Evolutionary conservation across 2,329 filamentous ascomycete genomes (phyloP).

Genomic region (Claviceps citrina): DNA sequence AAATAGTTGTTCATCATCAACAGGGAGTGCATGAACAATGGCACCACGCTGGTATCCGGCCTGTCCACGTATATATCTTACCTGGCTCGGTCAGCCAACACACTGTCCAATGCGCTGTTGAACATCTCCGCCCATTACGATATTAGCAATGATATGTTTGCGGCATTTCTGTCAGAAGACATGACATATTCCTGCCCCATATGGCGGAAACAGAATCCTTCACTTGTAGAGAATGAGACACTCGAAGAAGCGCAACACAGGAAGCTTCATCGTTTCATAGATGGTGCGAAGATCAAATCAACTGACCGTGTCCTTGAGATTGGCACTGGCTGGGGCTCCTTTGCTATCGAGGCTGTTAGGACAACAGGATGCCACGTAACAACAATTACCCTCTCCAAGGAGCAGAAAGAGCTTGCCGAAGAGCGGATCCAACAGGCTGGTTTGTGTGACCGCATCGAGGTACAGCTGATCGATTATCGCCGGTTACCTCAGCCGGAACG

Average conservation of each 20-base stretch:
- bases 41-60: constrained; percentile 44
- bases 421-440: constrained; percentile 46
- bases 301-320: constrained; percentile 60
- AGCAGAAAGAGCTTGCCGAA: constrained; percentile 55
- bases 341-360: constrained; percentile 54
- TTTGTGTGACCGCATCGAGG: constrained; percentile 43
- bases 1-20: constrained; percentile 54
- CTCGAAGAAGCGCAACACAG: constrained; percentile 51
- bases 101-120: constrained; percentile 40
- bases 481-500: constrained; percentile 36
- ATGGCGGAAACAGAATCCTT: constrained; percentile 25
- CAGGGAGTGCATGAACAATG: constrained; percentile 46
- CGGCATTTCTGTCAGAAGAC: constrained; percentile 55
- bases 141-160: constrained; percentile 62
- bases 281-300: constrained; percentile 45
- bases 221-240: constrained; percentile 27
- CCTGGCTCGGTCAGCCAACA: constrained; percentile 42
- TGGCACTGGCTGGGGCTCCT: constrained; percentile 60
- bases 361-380: constrained; percentile 54
- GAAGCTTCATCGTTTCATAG: constrained; percentile 51
- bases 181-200: constrained; percentile 65
- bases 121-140: constrained; percentile 63
- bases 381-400: constrained; percentile 49
- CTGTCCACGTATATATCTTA: constrained; percentile 42
- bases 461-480: constrained; percentile 55